phyloP scores from a whole-genome alignment of 2,329 filamentous ascomycete genomes.

The Aspergillus jensenii region DNA sequence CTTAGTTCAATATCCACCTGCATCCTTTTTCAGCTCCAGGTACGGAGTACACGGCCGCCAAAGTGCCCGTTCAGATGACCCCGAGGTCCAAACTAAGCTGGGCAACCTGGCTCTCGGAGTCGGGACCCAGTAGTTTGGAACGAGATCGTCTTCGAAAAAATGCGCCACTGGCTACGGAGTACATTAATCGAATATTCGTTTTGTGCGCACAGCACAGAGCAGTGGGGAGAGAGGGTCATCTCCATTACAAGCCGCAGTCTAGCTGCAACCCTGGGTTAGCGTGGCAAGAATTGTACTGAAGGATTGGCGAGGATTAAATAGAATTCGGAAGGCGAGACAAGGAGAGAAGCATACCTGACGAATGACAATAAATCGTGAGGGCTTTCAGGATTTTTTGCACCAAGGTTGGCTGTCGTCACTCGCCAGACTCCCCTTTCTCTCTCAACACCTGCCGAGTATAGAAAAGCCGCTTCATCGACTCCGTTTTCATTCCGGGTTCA shows the following conservation, averaged over 20 bases:
- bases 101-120: slow-evolving; percentile 25
- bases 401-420: background rate
- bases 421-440: background rate
- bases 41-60: slow-evolving; percentile 9
- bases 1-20: background rate
- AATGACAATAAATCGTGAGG: background rate
- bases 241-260: background rate
- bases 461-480: slow-evolving; percentile 6
- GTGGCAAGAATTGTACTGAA: slow-evolving; percentile 10
- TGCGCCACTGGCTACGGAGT: slow-evolving; percentile 18
- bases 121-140: slow-evolving; percentile 26
- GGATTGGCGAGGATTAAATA: background rate
- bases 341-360: background rate
- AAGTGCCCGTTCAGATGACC: background rate
- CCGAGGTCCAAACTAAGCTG: slow-evolving; percentile 11
- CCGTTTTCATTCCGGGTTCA: background rate
- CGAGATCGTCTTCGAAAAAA: slow-evolving; percentile 16
- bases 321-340: background rate
- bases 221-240: background rate
- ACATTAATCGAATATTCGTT: slow-evolving; percentile 9
- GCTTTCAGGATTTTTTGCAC: background rate
- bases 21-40: slow-evolving; percentile 5
- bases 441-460: slow-evolving; percentile 6
- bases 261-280: slow-evolving; percentile 33
- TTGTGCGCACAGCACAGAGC: slow-evolving; percentile 5